These are phyloP conservation scores for Agarophyton chilense DNA, from an alignment of 23 red algal genomes.

Conservation along the genomic window DNA sequence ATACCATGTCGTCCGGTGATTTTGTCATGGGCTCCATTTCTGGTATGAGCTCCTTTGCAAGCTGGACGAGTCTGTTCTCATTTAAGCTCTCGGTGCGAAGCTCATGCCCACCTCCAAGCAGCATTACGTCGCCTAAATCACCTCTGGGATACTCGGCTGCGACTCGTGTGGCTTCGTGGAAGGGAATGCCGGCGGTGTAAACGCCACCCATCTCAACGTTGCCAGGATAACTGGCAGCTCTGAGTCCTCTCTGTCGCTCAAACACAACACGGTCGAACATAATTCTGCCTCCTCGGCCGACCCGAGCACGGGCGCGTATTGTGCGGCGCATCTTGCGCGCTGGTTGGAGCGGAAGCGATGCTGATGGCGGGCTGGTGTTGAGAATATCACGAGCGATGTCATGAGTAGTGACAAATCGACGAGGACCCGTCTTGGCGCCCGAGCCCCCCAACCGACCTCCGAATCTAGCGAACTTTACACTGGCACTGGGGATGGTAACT, in stretches of 20 bases:
- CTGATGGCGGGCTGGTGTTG: not conserved
- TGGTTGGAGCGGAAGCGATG: not conserved
- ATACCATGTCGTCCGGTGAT: not conserved
- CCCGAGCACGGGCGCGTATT: constrained; percentile 56
- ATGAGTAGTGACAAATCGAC: constrained; percentile 9
- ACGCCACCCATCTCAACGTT: constrained; percentile 70
- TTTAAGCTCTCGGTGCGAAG: not conserved
- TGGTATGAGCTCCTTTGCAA: constrained; percentile 37
- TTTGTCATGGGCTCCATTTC: constrained; percentile 39
- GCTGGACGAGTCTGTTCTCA: constrained; percentile 2
- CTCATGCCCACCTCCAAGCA: constrained; percentile 37
- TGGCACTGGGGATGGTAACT: constrained; percentile 16
- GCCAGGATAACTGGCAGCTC: constrained; percentile 70
- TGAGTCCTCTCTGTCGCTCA: constrained; percentile 53
- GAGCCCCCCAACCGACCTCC: not conserved
- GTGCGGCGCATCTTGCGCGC: constrained; percentile 31
- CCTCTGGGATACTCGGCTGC: not conserved
- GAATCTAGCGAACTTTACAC: constrained; percentile 25
- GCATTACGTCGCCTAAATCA: constrained; percentile 33
- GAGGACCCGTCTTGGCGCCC: constrained; percentile 7
- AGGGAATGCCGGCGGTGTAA: constrained; percentile 67
- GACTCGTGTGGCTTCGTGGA: constrained; percentile 27
- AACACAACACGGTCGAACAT: constrained; percentile 86
- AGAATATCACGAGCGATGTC: constrained; percentile 33
- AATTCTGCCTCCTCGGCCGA: constrained; percentile 77